Conservation (phyloP, 345 rosid species). For the Hypericum perforatum region DNA sequence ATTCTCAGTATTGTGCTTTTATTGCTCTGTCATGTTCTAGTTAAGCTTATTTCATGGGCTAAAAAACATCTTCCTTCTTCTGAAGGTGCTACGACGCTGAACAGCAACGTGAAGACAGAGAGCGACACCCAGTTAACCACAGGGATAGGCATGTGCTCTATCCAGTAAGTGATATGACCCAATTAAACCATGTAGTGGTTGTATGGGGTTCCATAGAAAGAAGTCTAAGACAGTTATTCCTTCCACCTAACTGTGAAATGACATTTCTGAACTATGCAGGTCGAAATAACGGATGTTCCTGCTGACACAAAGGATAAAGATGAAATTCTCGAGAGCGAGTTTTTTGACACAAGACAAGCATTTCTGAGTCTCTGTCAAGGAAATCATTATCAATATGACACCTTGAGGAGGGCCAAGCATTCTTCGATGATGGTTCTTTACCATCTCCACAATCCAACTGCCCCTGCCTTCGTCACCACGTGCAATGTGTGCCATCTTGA, state of each 20-base stretch:
- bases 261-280: conserved; percentile 32
- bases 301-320: conserved; percentile 84
- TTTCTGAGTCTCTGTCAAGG: conserved; percentile 98
- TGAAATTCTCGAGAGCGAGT: conserved; percentile 95
- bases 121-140: conserved; percentile 68
- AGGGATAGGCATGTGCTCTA: conserved; percentile 67
- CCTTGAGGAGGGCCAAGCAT: conserved; percentile 94
- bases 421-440: conserved; percentile 99
- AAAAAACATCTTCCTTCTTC: background rate
- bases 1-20: no score
- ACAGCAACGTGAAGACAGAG: conserved; percentile 78
- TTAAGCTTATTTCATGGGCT: background rate
- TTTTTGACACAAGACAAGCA: conserved; percentile 95
- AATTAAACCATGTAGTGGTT: conserved; percentile 8
- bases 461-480: conserved; percentile 94
- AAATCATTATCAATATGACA: conserved; percentile 98
- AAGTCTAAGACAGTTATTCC: conserved; percentile 1
- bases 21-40: background rate
- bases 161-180: conserved; percentile 44
- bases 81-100: conserved; percentile 79
- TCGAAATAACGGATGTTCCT: conserved; percentile 55
- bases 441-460: conserved; percentile 98
- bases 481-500: conserved; percentile 81
- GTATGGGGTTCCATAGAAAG: background rate
- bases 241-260: conserved; percentile 13